phyloP scores from a whole-genome alignment of 805 yeast species.

The Lachancea quebecensis region DNA sequence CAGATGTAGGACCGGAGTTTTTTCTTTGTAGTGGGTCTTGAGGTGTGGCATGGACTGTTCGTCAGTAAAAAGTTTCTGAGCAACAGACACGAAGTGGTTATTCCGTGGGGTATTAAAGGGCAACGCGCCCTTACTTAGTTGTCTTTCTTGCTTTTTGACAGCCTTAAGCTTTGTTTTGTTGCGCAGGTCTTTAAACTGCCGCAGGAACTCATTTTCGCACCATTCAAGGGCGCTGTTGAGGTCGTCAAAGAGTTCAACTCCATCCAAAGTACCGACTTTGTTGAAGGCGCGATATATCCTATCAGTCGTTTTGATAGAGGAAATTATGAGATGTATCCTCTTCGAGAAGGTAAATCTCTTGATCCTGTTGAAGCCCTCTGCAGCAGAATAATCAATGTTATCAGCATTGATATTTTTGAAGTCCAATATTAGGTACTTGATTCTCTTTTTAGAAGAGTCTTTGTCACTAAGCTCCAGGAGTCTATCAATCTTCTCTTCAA shows the following conservation, averaged over 20 bases:
- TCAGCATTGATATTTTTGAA: slow-evolving; percentile 67
- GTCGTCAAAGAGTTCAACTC: slow-evolving; percentile 56
- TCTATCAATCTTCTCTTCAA: slow-evolving; percentile 66
- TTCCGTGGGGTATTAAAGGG: slow-evolving; percentile 37
- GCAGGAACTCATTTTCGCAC: slow-evolving; percentile 88
- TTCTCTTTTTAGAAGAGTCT: slow-evolving; percentile 42
- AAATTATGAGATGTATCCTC: slow-evolving; percentile 63
- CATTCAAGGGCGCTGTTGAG: slow-evolving; percentile 88
- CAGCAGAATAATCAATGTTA: slow-evolving; percentile 86
- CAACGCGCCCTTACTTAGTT: slow-evolving; percentile 8
- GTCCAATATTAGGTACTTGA: slow-evolving; percentile 77
- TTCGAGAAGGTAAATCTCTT: slow-evolving; percentile 68
- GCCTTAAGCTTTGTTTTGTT: slow-evolving; percentile 19
- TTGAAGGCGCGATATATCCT: slow-evolving; percentile 62
- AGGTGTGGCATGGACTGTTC: slow-evolving; percentile 20
- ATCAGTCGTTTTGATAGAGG: slow-evolving; percentile 67
- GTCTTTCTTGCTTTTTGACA: slow-evolving; percentile 6
- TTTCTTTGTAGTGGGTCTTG: slow-evolving; percentile 13
- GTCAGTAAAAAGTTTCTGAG: slow-evolving; percentile 31
- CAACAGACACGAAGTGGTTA: slow-evolving; percentile 35
- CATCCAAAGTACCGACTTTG: slow-evolving; percentile 76
- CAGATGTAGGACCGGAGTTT: slow-evolving; percentile 23
- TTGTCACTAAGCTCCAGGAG: slow-evolving; percentile 49
- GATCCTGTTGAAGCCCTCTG: slow-evolving; percentile 88
- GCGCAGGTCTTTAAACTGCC: slow-evolving; percentile 33